Conservation (phyloP, 805 yeast genomes). For the Teunomyces stri region DNA sequence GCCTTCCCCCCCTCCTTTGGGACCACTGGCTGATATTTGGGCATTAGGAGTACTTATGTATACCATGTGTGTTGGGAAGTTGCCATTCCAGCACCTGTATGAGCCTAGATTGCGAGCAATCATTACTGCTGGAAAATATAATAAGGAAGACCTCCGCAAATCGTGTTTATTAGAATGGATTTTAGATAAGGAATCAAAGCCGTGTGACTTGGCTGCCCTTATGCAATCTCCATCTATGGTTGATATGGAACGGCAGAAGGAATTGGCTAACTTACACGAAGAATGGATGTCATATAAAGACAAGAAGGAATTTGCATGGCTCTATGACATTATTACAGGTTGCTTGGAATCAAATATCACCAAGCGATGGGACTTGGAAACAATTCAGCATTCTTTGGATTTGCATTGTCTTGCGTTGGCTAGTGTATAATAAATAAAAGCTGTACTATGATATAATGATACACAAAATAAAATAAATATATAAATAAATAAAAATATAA, state of each 20-base stretch:
- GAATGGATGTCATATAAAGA: conserved; percentile 14
- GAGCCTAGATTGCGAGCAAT: conserved; percentile 75
- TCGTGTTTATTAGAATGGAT: conserved; percentile 38
- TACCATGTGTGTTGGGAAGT: conserved; percentile 66
- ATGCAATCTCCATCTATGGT: conserved; percentile 15
- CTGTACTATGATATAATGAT: background rate
- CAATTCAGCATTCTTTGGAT: conserved; percentile 19
- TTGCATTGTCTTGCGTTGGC: background rate
- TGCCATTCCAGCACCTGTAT: conserved; percentile 83
- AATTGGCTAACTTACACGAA: conserved; percentile 13
- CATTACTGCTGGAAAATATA: conserved; percentile 67
- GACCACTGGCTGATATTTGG: conserved; percentile 83
- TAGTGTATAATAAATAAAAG: background rate
- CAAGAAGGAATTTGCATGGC: conserved; percentile 25
- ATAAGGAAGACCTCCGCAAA: conserved; percentile 41
- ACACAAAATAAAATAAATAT: background rate
- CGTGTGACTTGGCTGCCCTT: conserved; percentile 6
- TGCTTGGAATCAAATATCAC: conserved; percentile 53
- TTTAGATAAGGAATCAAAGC: conserved; percentile 12
- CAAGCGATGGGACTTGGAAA: conserved; percentile 50
- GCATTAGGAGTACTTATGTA: conserved; percentile 80
- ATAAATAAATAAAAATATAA: background rate
- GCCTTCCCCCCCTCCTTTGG: conserved; percentile 59
- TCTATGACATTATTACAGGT: conserved; percentile 43
- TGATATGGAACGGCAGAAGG: conserved; percentile 16